Evolutionary conservation across 371 early-diverging fungal genomes (phyloP), one percentile per base, ranked within the genome.

Genomic region (Amoeboradix gromovi): DNA sequence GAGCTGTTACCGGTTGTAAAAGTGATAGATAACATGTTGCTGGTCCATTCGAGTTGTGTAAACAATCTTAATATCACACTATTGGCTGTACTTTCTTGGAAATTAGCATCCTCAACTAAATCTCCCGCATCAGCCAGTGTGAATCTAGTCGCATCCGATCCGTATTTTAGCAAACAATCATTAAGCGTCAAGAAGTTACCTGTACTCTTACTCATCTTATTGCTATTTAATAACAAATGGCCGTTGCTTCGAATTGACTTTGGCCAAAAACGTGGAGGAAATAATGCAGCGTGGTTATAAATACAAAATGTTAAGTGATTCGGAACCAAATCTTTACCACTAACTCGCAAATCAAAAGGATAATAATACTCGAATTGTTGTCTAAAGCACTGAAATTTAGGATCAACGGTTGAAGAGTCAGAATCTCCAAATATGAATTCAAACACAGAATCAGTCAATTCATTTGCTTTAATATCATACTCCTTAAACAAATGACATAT

Each of bases 121-220:
- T 99, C 97, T 72, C 98, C 98, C 70, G 91, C 89, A 76, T 89
- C 86, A 31, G 95, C 96, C 66, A 99, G 81, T 16, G 92, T 88
- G 78, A 98, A 83, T 70, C 98, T 87, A 5, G 95, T 92, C 22
- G 98, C 97, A 77, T 95, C 95, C 66, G 96, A 96, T 72, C 98
- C 95, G 74, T 87, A 99, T 74, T 85, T 88, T 30, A 80, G 80
- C 30, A 94, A 77, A 29, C 90, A 85, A 69, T 97, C 89, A 29
- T 80, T 78, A 70, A 95, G 82, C 66, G 92, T 94, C 80, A 98
- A 77, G 75, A 94, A 98, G 84, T 98, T 99, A 67, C 99, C 99
- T n/a, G 94, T 94, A 66, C 90, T 90, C 82, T 99, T 99, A 75
- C 92, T 86, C 99, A 99, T 99, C 84, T 99, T 99, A 68, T 92